A percentile compares a stretch with the other conserved stretches of the same genome.
Conservation (phyloP, 495 filamentous ascomycete genomes). For the Podospora fimiseda region DNA sequence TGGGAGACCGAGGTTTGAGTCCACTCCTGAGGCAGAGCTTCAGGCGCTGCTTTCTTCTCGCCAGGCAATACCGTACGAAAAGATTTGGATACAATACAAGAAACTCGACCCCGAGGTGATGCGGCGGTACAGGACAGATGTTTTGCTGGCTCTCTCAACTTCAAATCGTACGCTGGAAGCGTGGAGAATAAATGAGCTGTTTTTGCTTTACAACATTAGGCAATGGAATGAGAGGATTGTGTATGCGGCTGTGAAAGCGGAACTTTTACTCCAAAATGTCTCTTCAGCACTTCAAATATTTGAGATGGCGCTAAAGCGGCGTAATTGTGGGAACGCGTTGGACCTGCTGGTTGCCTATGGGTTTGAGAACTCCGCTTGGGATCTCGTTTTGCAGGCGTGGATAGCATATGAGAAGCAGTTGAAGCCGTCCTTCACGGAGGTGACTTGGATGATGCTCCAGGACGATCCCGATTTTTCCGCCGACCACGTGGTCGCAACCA, state of each 20-base stretch:
- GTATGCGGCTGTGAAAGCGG: constrained; percentile 18
- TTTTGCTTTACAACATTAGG: constrained; percentile 5
- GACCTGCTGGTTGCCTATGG: constrained; percentile 21
- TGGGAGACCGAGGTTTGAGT: background rate
- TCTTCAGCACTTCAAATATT: constrained; percentile 17
- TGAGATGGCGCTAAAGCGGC: constrained; percentile 12
- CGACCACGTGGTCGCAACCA: background rate
- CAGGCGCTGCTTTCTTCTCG: background rate
- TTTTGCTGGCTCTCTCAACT: constrained; percentile 19
- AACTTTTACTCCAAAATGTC: constrained; percentile 15
- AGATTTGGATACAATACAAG: constrained; percentile 21
- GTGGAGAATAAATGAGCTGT: constrained; percentile 21
- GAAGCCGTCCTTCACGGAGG: background rate
- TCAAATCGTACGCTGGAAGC: constrained; percentile 22
- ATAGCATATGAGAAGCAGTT: background rate
- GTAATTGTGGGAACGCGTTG: constrained; percentile 12
- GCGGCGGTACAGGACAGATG: constrained; percentile 8
- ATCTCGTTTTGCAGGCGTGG: constrained; percentile 18
- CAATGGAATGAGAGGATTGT: constrained; percentile 24
- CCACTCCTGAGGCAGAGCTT: background rate
- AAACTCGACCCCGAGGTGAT: constrained; percentile 12
- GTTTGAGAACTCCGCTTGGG: constrained; percentile 19
- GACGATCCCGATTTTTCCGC: background rate
- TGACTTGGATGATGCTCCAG: background rate
- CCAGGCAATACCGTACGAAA: constrained; percentile 8